phyloP scores from a whole-genome alignment of 2,329 filamentous ascomycete genomes.

The Venturia effusa region DNA sequence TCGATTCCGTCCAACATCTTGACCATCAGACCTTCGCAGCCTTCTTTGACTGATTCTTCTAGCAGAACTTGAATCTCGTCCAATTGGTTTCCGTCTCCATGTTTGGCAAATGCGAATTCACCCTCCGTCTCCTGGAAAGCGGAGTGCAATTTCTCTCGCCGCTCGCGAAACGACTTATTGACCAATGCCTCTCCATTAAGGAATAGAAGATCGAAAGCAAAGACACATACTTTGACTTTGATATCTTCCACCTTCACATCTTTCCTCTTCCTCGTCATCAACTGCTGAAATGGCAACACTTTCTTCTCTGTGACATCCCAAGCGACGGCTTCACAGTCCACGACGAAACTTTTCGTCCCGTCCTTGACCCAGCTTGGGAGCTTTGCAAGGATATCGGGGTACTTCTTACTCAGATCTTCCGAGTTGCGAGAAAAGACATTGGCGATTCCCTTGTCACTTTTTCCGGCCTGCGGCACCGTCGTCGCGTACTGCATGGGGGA shows the following conservation, averaged over 20 bases:
- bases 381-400: constrained; percentile 87
- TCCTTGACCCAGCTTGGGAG: constrained; percentile 81
- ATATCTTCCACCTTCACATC: constrained; percentile 93
- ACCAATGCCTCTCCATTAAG: constrained; percentile 85
- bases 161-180: constrained; percentile 73
- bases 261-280: constrained; percentile 97
- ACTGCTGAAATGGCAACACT: constrained; percentile 89
- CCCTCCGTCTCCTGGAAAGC: constrained; percentile 73
- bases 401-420: constrained; percentile 94
- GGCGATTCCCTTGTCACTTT: constrained; percentile 62
- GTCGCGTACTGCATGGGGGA: constrained; percentile 57
- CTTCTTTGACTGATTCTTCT: constrained; percentile 90
- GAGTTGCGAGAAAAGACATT: constrained; percentile 97
- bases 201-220: constrained; percentile 90
- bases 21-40: constrained; percentile 96
- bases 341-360: constrained; percentile 85
- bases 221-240: constrained; percentile 93
- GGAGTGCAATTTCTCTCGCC: constrained; percentile 60
- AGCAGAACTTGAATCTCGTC: constrained; percentile 89
- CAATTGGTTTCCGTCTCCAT: constrained; percentile 75
- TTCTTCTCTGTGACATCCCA: constrained; percentile 96
- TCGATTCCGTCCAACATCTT: constrained; percentile 96
- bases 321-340: constrained; percentile 97
- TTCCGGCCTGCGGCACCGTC: constrained; percentile 47
- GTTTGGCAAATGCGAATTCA: constrained; percentile 83